Percentiles rank a stretch among this genome's conserved stretches.
Evolutionary conservation across 1,139 yeast species (phyloP).

Genomic region (Hyphopichia buzzinii): DNA sequence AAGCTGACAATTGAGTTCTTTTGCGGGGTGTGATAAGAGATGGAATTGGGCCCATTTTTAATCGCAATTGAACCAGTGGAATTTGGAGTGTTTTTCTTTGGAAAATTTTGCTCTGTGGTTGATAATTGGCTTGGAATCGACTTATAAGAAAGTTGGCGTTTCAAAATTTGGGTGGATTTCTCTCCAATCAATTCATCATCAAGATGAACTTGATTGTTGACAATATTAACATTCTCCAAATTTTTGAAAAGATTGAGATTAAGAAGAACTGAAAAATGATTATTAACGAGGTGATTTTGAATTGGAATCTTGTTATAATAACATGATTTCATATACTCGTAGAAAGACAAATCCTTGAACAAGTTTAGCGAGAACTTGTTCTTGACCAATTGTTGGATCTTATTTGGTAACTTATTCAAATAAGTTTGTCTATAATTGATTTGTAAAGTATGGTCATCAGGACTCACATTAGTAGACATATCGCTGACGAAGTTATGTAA

Average conservation of each 20-base stretch:
- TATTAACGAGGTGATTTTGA: conserved; percentile 22
- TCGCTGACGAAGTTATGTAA: conserved; percentile 33
- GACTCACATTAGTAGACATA: conserved; percentile 28
- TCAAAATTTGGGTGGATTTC: conserved; percentile 31
- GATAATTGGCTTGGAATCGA: conserved; percentile 13
- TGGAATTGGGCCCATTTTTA: background rate
- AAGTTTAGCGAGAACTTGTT: conserved; percentile 31
- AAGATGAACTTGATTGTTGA: conserved; percentile 26
- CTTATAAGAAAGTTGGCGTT: conserved; percentile 34
- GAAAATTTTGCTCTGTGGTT: background rate
- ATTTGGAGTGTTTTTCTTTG: background rate
- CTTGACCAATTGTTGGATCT: conserved; percentile 35
- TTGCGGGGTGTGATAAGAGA: background rate
- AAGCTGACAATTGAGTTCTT: conserved; percentile 5
- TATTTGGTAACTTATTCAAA: conserved; percentile 32
- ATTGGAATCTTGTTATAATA: conserved; percentile 37
- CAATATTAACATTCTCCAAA: conserved; percentile 34
- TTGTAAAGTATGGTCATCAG: conserved; percentile 18
- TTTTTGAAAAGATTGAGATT: conserved; percentile 40
- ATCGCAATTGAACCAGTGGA: background rate
- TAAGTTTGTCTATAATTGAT: conserved; percentile 21
- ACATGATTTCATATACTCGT: conserved; percentile 43
- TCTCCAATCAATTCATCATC: conserved; percentile 30
- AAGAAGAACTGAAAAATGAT: conserved; percentile 38
- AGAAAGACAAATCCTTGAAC: conserved; percentile 35